Percentiles rank a stretch among this genome's conserved stretches.
These are phyloP conservation scores for Naumovozyma castellii DNA, from an alignment of 805 yeast genomes.

Conservation along the genomic window DNA sequence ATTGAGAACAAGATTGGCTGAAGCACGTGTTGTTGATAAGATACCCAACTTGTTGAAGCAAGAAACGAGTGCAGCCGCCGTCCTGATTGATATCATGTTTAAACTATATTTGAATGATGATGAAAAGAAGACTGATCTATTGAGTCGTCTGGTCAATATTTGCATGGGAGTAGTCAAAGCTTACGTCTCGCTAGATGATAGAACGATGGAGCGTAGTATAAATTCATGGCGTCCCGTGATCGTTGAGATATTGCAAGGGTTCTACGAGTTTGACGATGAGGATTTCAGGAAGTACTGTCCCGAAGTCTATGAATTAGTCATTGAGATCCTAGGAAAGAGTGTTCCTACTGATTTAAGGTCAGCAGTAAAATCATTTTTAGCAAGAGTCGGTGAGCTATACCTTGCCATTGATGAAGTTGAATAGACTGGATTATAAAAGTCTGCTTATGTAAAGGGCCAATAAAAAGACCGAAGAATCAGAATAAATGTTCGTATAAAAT, in stretches of 20 bases:
- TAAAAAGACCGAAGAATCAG: too few species aligned
- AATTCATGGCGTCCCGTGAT: slow-evolving; percentile 89
- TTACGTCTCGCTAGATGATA: slow-evolving; percentile 63
- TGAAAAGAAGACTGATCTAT: slow-evolving; percentile 41
- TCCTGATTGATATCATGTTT: slow-evolving; percentile 71
- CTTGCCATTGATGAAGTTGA: slow-evolving; percentile 4
- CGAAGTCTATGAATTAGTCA: slow-evolving; percentile 47
- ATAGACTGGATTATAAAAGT: too few species aligned
- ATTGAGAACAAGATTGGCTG: slow-evolving; percentile 78
- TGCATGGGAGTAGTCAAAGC: slow-evolving; percentile 64
- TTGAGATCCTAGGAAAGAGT: slow-evolving; percentile 51
- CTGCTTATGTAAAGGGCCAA: too few species aligned
- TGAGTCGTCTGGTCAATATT: slow-evolving; percentile 44
- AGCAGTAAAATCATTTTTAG: slow-evolving; percentile 51
- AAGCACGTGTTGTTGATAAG: slow-evolving; percentile 84
- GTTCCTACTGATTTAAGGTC: slow-evolving; percentile 51
- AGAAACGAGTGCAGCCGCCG: slow-evolving; percentile 85
- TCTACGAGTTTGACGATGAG: slow-evolving; percentile 60
- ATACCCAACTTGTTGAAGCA: slow-evolving; percentile 87
- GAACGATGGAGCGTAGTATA: slow-evolving; percentile 67
- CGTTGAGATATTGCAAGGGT: slow-evolving; percentile 77
- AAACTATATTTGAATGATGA: slow-evolving; percentile 47
- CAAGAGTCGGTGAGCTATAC: slow-evolving; percentile 45
- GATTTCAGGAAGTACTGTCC: slow-evolving; percentile 58
- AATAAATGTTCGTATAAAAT: too few species aligned